phyloP scores from a whole-genome alignment of 2,329 filamentous ascomycete genomes.

The Claviceps capensis region DNA sequence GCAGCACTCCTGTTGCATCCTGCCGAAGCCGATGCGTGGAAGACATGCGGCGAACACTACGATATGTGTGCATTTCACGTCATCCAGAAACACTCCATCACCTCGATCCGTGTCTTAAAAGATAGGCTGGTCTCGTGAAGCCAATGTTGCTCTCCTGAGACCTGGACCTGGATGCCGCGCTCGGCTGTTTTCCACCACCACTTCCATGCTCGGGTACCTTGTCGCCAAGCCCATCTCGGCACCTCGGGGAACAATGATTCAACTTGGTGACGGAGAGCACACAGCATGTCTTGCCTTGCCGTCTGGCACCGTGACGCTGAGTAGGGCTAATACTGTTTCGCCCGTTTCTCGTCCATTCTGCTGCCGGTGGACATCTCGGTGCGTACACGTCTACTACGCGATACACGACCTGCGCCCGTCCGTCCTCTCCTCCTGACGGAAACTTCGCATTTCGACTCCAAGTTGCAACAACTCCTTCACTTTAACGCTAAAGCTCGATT shows the following conservation, averaged over 20 bases:
- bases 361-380: not conserved
- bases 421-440: not conserved
- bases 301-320: not conserved
- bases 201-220: not conserved
- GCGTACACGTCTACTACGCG: not conserved
- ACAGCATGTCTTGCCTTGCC: not conserved
- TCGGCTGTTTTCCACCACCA: too few species aligned
- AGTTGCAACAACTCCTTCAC: not conserved
- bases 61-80: not conserved
- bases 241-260: not conserved
- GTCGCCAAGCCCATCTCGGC: not conserved
- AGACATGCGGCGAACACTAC: not conserved
- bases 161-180: not conserved
- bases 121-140: too few species aligned
- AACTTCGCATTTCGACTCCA: too few species aligned
- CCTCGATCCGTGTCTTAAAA: too few species aligned
- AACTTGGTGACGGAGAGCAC: not conserved
- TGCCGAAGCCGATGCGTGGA: not conserved
- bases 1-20: not conserved
- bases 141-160: not conserved
- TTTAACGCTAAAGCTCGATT: not conserved
- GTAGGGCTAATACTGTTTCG: not conserved
- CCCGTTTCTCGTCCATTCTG: not conserved
- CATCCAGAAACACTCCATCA: too few species aligned
- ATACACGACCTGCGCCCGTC: not conserved